phyloP scores from a whole-genome alignment of 2,329 filamentous ascomycete species.

The Leptographium wingfieldii region DNA sequence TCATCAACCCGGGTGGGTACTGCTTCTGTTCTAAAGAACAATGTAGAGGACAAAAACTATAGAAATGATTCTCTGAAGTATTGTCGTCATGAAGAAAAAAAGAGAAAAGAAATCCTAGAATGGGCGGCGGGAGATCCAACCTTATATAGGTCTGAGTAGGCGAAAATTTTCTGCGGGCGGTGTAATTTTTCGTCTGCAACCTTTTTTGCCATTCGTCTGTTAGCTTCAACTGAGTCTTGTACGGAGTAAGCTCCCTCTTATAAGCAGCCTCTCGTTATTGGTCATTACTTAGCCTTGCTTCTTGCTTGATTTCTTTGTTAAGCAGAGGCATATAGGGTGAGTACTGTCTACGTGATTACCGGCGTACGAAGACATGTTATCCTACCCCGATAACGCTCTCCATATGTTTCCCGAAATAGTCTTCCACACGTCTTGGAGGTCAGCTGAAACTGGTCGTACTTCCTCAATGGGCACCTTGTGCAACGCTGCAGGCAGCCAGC shows the following conservation, averaged over 20 bases:
- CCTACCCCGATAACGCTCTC: too few relatives aligned
- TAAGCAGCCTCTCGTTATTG: neutral
- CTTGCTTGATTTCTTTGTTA: neutral
- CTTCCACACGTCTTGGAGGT: neutral
- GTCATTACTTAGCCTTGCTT: neutral
- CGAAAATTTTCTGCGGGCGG: neutral
- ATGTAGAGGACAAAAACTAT: conserved; percentile 91
- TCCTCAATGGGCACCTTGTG: neutral
- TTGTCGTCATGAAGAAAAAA: conserved; percentile 49
- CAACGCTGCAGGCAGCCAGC: neutral
- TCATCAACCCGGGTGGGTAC: conserved; percentile 95
- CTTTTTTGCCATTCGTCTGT: neutral
- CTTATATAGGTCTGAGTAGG: conserved; percentile 28
- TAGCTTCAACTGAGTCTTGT: neutral
- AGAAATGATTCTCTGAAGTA: conserved; percentile 87
- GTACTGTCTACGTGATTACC: too few relatives aligned
- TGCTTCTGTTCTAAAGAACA: conserved; percentile 87
- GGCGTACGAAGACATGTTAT: too few relatives aligned
- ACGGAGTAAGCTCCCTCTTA: too few relatives aligned
- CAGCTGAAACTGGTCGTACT: neutral
- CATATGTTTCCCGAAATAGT: too few relatives aligned
- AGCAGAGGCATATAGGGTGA: neutral
- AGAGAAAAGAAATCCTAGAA: conserved; percentile 24
- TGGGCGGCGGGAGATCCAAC: conserved; percentile 12
- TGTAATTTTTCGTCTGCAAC: neutral